Percentiles rank a stretch among this genome's conserved stretches.
These are phyloP conservation scores for Trebouxia sp. DNA, from an alignment of 139 green algal genomes.

Conservation along the genomic window DNA sequence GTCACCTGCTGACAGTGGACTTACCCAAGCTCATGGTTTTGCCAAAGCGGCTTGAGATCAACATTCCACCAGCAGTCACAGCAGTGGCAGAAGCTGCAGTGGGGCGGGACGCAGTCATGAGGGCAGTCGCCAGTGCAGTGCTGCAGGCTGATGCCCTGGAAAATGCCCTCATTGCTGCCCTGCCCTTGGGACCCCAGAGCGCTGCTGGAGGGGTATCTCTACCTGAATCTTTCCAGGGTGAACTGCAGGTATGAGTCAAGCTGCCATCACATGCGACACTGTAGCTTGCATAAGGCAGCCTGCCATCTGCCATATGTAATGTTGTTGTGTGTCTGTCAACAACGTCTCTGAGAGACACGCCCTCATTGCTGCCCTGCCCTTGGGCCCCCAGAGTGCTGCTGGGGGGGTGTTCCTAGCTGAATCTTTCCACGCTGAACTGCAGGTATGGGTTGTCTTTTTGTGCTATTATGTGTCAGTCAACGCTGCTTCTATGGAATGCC, in stretches of 20 bases:
- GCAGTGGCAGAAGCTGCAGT: conserved; percentile 90
- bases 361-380: conserved; percentile 80
- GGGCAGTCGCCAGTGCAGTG: conserved; percentile 83
- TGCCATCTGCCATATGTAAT: too few relatives aligned
- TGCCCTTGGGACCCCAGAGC: conserved; percentile 84
- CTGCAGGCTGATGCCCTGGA: conserved; percentile 87
- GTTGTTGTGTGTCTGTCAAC: too few relatives aligned
- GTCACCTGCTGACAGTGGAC: conserved; percentile 88
- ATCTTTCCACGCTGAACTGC: conserved; percentile 71
- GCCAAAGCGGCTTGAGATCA: conserved; percentile 86
- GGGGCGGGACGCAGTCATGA: conserved; percentile 90
- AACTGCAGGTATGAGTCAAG: conserved; percentile 46
- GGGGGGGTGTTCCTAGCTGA: conserved; percentile 84
- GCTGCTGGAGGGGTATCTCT: conserved; percentile 82
- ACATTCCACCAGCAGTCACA: conserved; percentile 87
- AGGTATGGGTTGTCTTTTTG: conserved; percentile 13
- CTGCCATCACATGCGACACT: too few relatives aligned
- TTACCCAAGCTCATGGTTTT: conserved; percentile 94
- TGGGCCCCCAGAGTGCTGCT: conserved; percentile 80
- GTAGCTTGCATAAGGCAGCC: too few relatives aligned
- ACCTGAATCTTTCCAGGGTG: conserved; percentile 79
- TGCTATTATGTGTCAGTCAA: too few relatives aligned
- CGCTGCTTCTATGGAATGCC: too few relatives aligned
- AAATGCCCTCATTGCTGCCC: conserved; percentile 77
- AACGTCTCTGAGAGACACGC: too few relatives aligned